phyloP scores from a whole-genome alignment of 768 basidiomycete species.

The Amanita pseudoporphyria region DNA sequence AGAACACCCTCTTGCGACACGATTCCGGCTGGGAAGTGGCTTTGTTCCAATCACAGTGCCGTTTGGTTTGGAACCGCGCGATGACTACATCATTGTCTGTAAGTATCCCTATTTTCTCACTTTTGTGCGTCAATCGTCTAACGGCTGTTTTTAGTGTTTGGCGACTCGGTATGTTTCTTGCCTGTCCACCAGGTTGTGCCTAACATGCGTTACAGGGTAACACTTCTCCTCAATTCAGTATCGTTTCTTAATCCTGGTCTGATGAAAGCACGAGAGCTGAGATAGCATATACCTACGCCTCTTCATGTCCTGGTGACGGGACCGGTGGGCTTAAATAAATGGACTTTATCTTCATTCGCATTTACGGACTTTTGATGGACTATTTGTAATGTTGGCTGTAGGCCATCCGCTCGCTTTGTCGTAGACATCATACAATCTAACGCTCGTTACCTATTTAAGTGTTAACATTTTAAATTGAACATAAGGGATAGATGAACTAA shows the following conservation, averaged over 20 bases:
- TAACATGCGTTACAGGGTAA: constrained; percentile 16
- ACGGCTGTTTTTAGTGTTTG: constrained; percentile 17
- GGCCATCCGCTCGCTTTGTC: constrained; percentile 1
- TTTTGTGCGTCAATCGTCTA: neutral
- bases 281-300: neutral
- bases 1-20: constrained; percentile 20
- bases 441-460: too few relatives aligned
- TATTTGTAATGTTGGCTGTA: neutral
- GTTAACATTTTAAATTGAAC: neutral
- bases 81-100: constrained; percentile 20
- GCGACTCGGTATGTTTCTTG: constrained; percentile 18
- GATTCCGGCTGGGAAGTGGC: constrained; percentile 15
- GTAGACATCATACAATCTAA: neutral
- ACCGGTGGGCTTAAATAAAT: neutral
- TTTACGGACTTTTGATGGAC: neutral
- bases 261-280: neutral
- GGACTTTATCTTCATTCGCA: neutral
- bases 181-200: neutral
- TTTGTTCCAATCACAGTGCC: constrained; percentile 12
- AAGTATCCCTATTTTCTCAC: constrained; percentile 6
- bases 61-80: constrained; percentile 8
- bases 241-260: neutral
- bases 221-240: constrained; percentile 18
- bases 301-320: neutral
- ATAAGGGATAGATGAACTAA: neutral